phyloP scores from a whole-genome alignment of 2,329 filamentous ascomycete genomes.

The Geoglossum cookeanum region DNA sequence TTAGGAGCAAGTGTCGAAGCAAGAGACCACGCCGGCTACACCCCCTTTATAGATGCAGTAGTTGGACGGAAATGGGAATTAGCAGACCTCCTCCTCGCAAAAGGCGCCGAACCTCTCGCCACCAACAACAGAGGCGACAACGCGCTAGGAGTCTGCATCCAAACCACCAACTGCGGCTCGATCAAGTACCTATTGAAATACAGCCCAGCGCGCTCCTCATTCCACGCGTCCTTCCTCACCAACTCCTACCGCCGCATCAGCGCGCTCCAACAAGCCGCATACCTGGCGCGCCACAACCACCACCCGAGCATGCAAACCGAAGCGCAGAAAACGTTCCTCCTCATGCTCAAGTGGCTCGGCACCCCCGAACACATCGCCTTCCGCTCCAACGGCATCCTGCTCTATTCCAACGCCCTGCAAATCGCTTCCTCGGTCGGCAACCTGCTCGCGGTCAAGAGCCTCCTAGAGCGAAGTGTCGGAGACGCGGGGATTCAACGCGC shows the following conservation, averaged over 20 bases:
- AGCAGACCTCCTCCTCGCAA: constrained; percentile 7
- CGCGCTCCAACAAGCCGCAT: constrained; percentile 7
- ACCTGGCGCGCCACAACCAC: neutral
- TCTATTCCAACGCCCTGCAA: constrained; percentile 7
- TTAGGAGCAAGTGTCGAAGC: constrained; percentile 4
- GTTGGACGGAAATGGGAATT: constrained; percentile 10
- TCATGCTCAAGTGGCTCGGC: constrained; percentile 6
- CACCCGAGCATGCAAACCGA: no score
- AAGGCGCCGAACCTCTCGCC: constrained; percentile 6
- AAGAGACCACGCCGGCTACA: constrained; percentile 7
- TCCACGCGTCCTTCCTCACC: constrained; percentile 7
- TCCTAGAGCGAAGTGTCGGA: constrained; percentile 7
- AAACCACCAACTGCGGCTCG: constrained; percentile 8
- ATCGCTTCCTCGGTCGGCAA: constrained; percentile 7
- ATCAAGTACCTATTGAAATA: constrained; percentile 10
- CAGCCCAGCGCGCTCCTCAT: constrained; percentile 4
- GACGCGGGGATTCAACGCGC: no score
- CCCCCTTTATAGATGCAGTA: constrained; percentile 9
- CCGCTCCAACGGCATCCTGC: constrained; percentile 8
- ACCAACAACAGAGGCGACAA: constrained; percentile 8
- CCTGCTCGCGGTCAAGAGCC: constrained; percentile 9
- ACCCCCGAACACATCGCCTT: constrained; percentile 6
- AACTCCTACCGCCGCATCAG: constrained; percentile 8
- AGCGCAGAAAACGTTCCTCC: neutral
- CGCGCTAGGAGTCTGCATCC: constrained; percentile 9